Evolutionary conservation across 352 stramenopile genomes (phyloP).

Genomic region (Pseudoperonospora humuli): DNA sequence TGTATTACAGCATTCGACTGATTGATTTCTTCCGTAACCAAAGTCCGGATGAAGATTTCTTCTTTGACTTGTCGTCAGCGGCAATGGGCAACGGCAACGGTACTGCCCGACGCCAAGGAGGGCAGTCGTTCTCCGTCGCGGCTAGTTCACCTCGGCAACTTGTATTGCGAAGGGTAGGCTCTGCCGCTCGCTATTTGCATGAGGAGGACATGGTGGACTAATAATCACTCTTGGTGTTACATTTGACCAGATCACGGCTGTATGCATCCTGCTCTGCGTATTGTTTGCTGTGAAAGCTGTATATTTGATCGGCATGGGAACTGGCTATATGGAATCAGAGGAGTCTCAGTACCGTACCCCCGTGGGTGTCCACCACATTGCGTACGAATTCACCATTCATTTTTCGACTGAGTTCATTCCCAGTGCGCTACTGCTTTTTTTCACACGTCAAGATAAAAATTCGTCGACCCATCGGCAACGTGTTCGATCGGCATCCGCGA

Average conservation of each 20-base stretch:
- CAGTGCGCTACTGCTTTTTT: slow-evolving; percentile 51
- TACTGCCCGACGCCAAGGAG: slow-evolving; percentile 1
- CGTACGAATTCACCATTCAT: slow-evolving; percentile 65
- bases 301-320: slow-evolving; percentile 69
- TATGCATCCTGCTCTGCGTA: slow-evolving; percentile 65
- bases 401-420: slow-evolving; percentile 71
- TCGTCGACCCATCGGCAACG: slow-evolving; percentile 16
- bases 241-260: slow-evolving; percentile 52
- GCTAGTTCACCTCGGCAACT: slow-evolving; percentile 43
- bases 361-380: slow-evolving; percentile 57
- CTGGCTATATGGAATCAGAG: slow-evolving; percentile 47
- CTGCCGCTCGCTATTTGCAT: background rate
- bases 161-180: slow-evolving; percentile 50
- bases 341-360: slow-evolving; percentile 54
- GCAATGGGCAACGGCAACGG: slow-evolving; percentile 22
- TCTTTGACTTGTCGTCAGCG: slow-evolving; percentile 60
- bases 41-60: slow-evolving; percentile 69
- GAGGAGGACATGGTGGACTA: background rate
- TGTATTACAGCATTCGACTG: slow-evolving; percentile 76
- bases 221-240: slow-evolving; percentile 4
- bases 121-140: slow-evolving; percentile 16
- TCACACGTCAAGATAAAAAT: slow-evolving; percentile 45
- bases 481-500: slow-evolving; percentile 20
- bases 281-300: slow-evolving; percentile 58
- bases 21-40: slow-evolving; percentile 77